A percentile compares a stretch with the other conserved stretches of the same genome.
These are phyloP conservation scores for Solanum bulbocastanum DNA, from an alignment of 257 asterid genomes.

Conservation along the genomic window DNA sequence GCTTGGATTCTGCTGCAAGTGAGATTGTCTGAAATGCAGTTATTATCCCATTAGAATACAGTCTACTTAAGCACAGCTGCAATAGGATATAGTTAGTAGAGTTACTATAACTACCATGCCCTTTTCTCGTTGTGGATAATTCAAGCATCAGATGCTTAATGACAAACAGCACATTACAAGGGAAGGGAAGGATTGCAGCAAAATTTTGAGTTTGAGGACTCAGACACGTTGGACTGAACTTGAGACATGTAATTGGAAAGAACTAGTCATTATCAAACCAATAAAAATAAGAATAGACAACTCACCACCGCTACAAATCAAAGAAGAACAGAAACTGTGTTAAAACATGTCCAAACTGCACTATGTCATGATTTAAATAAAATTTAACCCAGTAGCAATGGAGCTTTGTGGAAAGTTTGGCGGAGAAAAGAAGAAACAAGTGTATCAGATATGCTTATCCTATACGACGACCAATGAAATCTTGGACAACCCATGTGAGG, in stretches of 20 bases:
- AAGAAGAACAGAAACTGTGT: background rate
- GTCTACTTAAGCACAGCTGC: background rate
- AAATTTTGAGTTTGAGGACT: background rate
- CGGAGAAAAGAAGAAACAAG: background rate
- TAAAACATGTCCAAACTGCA: background rate
- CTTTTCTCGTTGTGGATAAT: background rate
- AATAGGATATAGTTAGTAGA: background rate
- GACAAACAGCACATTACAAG: background rate
- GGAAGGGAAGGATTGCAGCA: background rate
- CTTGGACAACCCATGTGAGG: background rate
- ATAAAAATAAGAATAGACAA: background rate
- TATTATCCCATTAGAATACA: background rate
- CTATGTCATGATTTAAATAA: background rate
- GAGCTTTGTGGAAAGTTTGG: background rate
- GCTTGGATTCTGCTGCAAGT: slow-evolving; percentile 65
- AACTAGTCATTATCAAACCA: background rate
- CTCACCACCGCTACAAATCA: background rate
- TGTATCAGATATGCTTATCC: background rate
- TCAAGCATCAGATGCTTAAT: background rate
- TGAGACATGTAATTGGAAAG: background rate
- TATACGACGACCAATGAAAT: background rate
- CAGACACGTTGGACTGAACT: background rate
- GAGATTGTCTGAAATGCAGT: slow-evolving; percentile 42
- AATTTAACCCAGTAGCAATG: background rate
- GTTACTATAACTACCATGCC: background rate